Percentiles rank a stretch among this genome's conserved stretches.
These are phyloP conservation scores for Pseudogymnoascus sp. DNA, from an alignment of 2,329 filamentous ascomycete genomes.

Conservation along the genomic window DNA sequence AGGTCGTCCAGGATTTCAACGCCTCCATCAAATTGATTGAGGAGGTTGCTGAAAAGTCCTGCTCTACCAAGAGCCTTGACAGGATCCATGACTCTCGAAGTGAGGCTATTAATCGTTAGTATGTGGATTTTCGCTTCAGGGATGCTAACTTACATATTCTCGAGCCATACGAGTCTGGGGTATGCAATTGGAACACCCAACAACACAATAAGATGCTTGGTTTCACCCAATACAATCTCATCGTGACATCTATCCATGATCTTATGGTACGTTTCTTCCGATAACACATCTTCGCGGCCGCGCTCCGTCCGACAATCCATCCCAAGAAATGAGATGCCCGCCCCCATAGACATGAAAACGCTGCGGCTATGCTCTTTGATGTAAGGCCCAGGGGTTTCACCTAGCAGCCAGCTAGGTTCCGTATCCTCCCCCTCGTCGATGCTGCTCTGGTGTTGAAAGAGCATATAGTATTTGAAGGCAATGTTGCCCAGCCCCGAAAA, in stretches of 20 bases:
- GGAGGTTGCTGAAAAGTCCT: conserved; percentile 69
- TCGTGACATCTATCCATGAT: conserved; percentile 78
- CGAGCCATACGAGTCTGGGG: conserved; percentile 65
- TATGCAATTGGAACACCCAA: conserved; percentile 80
- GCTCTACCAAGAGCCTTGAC: conserved; percentile 80
- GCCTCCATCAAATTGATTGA: conserved; percentile 86
- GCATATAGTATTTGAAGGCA: conserved; percentile 97
- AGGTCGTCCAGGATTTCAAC: conserved; percentile 87
- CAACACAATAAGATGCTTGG: conserved; percentile 83
- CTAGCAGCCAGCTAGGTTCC: conserved; percentile 89
- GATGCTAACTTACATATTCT: conserved; percentile 52
- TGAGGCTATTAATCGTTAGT: conserved; percentile 51
- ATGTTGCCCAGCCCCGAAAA: conserved; percentile 85
- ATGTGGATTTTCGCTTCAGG: neutral
- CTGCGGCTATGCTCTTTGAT: conserved; percentile 81
- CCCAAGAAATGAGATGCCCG: conserved; percentile 72
- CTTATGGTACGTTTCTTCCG: conserved; percentile 73
- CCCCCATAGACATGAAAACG: conserved; percentile 76
- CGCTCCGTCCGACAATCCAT: conserved; percentile 89
- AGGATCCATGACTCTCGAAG: conserved; percentile 77
- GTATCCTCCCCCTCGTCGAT: conserved; percentile 69
- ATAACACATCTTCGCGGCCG: conserved; percentile 72
- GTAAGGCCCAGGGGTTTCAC: conserved; percentile 74
- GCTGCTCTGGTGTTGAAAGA: conserved; percentile 94
- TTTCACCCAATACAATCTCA: conserved; percentile 76